These are phyloP conservation scores for Calonectria hongkongensis DNA, from an alignment of 2,329 filamentous ascomycete species.

Conservation along the genomic window DNA sequence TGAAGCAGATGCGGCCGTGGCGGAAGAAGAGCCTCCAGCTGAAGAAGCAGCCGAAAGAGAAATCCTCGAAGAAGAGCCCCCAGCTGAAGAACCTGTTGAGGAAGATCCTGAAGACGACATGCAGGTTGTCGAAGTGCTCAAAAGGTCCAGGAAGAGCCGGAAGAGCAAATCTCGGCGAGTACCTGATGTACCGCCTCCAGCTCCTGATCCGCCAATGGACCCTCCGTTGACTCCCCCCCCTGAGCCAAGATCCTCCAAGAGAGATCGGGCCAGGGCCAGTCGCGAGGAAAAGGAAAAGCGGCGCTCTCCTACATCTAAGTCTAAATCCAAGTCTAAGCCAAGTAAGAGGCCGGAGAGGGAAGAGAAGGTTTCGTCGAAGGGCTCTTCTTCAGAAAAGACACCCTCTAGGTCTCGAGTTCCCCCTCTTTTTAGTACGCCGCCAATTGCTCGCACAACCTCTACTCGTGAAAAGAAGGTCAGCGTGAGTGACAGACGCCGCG, in stretches of 20 bases:
- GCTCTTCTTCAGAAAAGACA: conserved; percentile 82
- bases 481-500: conserved; percentile 75
- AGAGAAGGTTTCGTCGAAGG: conserved; percentile 78
- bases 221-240: conserved; percentile 67
- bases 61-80: conserved; percentile 41
- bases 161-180: conserved; percentile 63
- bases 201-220: conserved; percentile 64
- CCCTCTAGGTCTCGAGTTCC: conserved; percentile 73
- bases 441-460: conserved; percentile 81
- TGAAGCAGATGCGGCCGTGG: conserved; percentile 49
- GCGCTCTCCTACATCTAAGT: conserved; percentile 76
- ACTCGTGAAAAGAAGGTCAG: conserved; percentile 78
- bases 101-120: conserved; percentile 62
- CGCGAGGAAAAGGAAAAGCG: conserved; percentile 74
- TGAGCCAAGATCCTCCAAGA: conserved; percentile 78
- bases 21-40: conserved; percentile 51
- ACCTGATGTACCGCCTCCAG: conserved; percentile 62
- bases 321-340: conserved; percentile 77
- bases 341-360: conserved; percentile 77
- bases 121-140: conserved; percentile 70
- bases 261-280: conserved; percentile 85
- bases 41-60: conserved; percentile 39
- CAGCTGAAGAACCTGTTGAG: conserved; percentile 50
- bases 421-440: conserved; percentile 81
- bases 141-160: conserved; percentile 66